A percentile compares a stretch with the other conserved stretches of the same genome.
phyloP scores from a whole-genome alignment of 345 rosid species.

The Capsella bursapastoris region DNA sequence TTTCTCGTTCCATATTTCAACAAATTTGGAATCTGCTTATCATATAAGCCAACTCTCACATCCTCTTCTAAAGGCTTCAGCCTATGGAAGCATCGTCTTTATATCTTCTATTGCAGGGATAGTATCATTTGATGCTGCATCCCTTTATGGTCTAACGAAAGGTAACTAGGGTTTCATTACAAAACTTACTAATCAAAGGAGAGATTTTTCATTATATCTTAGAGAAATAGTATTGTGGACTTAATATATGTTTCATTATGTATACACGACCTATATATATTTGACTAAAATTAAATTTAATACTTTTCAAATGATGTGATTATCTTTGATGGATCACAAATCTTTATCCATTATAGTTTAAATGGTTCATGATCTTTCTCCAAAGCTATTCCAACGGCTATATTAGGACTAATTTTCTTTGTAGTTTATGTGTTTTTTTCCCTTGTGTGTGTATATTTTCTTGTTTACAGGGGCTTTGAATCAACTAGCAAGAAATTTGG shows the following conservation, averaged over 20 bases:
- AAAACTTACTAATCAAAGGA: background rate
- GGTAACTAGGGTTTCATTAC: slow-evolving; percentile 32
- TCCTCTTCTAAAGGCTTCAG: slow-evolving; percentile 57
- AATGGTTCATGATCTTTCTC: no score
- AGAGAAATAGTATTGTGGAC: background rate
- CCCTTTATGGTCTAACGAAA: slow-evolving; percentile 50
- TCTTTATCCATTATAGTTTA: no score
- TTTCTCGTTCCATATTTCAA: slow-evolving; percentile 44
- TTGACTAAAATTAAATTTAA: no score
- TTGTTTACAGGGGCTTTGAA: slow-evolving; percentile 50
- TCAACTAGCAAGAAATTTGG: slow-evolving; percentile 59
- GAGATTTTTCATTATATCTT: background rate
- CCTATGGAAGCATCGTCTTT: slow-evolving; percentile 54
- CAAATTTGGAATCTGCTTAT: slow-evolving; percentile 56
- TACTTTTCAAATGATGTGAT: no score
- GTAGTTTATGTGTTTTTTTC: background rate
- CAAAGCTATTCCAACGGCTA: background rate
- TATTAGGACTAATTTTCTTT: background rate
- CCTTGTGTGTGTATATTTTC: background rate
- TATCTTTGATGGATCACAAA: no score
- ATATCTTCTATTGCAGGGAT: slow-evolving; percentile 52
- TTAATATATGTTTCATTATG: background rate
- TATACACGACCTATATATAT: background rate
- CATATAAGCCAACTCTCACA: slow-evolving; percentile 60
- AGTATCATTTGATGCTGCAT: slow-evolving; percentile 29